These are phyloP conservation scores for Dryas integrifolia DNA, from an alignment of 331 rosid species.

Conservation along the genomic window DNA sequence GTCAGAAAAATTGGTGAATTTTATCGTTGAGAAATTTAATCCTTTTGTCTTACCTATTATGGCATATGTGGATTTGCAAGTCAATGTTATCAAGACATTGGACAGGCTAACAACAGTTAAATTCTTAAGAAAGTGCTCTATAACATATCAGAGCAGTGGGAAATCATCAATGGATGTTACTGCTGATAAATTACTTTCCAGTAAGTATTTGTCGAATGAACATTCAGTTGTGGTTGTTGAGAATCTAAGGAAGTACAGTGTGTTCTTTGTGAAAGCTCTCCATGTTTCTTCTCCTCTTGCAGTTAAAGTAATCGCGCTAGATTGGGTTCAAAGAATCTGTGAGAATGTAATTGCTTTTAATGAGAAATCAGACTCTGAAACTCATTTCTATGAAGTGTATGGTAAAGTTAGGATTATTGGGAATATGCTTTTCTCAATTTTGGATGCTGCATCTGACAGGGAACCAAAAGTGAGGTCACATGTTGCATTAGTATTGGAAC, in stretches of 20 bases:
- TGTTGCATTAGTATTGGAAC: slow-evolving; percentile 68
- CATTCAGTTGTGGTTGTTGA: slow-evolving; percentile 46
- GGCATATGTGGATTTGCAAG: slow-evolving; percentile 72
- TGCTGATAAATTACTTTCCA: slow-evolving; percentile 29
- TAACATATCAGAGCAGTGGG: slow-evolving; percentile 36
- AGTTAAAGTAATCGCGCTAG: slow-evolving; percentile 62
- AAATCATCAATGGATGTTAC: slow-evolving; percentile 33
- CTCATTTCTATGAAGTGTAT: slow-evolving; percentile 43
- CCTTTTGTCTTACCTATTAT: slow-evolving; percentile 70
- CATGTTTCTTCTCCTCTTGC: slow-evolving; percentile 70
- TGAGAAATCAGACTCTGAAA: slow-evolving; percentile 36
- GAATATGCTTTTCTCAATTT: slow-evolving; percentile 62
- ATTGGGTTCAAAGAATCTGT: slow-evolving; percentile 68
- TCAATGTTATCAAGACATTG: slow-evolving; percentile 56
- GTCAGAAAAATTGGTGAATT: slow-evolving; percentile 55
- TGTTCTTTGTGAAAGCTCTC: slow-evolving; percentile 60
- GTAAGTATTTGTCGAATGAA: slow-evolving; percentile 32
- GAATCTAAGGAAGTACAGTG: slow-evolving; percentile 57
- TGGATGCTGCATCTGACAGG: slow-evolving; percentile 70
- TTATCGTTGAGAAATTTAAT: slow-evolving; percentile 55
- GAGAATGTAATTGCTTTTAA: slow-evolving; percentile 58
- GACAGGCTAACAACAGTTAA: slow-evolving; percentile 64
- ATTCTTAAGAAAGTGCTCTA: slow-evolving; percentile 56
- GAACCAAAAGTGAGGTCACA: slow-evolving; percentile 81
- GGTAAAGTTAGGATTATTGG: slow-evolving; percentile 50